Conservation (phyloP, 2,329 filamentous ascomycete genomes). For the Daldinia sp. region DNA sequence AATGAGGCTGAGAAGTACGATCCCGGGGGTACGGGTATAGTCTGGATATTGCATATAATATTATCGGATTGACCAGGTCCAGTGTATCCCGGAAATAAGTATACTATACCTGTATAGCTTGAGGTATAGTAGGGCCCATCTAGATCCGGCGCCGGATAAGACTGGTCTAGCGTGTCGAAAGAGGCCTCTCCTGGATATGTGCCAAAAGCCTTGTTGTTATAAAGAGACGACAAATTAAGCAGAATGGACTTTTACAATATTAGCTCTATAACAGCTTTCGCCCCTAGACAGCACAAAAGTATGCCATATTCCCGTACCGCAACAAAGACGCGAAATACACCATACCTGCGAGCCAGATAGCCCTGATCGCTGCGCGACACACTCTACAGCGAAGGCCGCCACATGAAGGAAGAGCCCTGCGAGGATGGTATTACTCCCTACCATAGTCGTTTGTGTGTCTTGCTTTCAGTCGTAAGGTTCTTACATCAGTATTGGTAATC, state of each 20-base stretch:
- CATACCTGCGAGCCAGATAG: slow-evolving; percentile 23
- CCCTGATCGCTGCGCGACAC: background rate
- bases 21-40: slow-evolving; percentile 46
- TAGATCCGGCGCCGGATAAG: slow-evolving; percentile 50
- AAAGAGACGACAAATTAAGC: slow-evolving; percentile 48
- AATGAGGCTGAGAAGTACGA: slow-evolving; percentile 54
- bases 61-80: slow-evolving; percentile 51
- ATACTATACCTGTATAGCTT: slow-evolving; percentile 51
- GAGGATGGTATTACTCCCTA: slow-evolving; percentile 4
- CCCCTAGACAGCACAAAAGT: background rate
- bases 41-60: slow-evolving; percentile 53
- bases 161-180: slow-evolving; percentile 54
- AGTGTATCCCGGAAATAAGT: slow-evolving; percentile 54
- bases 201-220: slow-evolving; percentile 60
- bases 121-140: slow-evolving; percentile 50
- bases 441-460: slow-evolving; percentile 17
- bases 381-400: background rate
- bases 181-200: slow-evolving; percentile 54
- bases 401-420: slow-evolving; percentile 13
- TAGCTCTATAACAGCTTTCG: background rate
- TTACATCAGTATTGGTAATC: slow-evolving; percentile 28
- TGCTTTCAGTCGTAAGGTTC: background rate
- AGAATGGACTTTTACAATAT: slow-evolving; percentile 40
- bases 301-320: background rate
- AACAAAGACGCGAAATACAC: background rate